phyloP scores from a whole-genome alignment of 768 basidiomycete genomes.

The Cystofilobasidium bisporidii region DNA sequence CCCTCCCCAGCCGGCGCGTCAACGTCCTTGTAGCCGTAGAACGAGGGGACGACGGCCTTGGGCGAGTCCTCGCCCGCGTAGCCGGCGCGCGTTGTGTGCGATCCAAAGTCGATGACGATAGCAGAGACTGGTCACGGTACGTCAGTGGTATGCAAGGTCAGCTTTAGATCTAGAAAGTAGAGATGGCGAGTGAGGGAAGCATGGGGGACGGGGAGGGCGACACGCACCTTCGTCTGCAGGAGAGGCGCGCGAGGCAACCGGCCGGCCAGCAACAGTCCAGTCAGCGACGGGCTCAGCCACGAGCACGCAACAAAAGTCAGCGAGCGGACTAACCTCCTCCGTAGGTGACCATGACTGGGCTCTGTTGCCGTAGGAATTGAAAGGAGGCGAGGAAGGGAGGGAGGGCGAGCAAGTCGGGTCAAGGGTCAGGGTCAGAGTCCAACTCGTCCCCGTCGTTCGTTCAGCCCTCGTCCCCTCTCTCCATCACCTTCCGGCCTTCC shows the following conservation, averaged over 20 bases:
- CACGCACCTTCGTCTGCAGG: slow-evolving; percentile 22
- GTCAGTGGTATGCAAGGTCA: not conserved
- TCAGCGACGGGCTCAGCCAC: no score
- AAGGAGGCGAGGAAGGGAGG: no score
- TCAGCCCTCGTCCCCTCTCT: no score
- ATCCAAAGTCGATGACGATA: slow-evolving; percentile 86
- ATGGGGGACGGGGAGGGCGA: not conserved
- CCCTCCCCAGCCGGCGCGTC: slow-evolving; percentile 30
- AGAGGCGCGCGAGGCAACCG: no score
- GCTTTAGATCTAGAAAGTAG: no score
- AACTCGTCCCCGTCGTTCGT: no score
- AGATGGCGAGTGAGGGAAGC: not conserved
- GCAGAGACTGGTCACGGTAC: slow-evolving; percentile 65
- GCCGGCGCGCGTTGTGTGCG: slow-evolving; percentile 79
- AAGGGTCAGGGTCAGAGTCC: no score
- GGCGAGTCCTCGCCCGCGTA: slow-evolving; percentile 97
- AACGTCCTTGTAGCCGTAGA: slow-evolving; percentile 63
- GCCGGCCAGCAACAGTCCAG: no score
- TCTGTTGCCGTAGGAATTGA: no score
- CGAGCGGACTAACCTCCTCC: slow-evolving; percentile 20
- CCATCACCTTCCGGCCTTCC: no score
- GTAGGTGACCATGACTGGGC: slow-evolving; percentile 21
- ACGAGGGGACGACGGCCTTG: slow-evolving; percentile 78
- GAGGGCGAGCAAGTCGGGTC: no score
- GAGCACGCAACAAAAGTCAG: not conserved